Percentiles rank a stretch among this genome's conserved stretches.
Evolutionary conservation across 139 green algal species (phyloP).

Genomic region (Auxenochlorella pyrenoidosa): DNA sequence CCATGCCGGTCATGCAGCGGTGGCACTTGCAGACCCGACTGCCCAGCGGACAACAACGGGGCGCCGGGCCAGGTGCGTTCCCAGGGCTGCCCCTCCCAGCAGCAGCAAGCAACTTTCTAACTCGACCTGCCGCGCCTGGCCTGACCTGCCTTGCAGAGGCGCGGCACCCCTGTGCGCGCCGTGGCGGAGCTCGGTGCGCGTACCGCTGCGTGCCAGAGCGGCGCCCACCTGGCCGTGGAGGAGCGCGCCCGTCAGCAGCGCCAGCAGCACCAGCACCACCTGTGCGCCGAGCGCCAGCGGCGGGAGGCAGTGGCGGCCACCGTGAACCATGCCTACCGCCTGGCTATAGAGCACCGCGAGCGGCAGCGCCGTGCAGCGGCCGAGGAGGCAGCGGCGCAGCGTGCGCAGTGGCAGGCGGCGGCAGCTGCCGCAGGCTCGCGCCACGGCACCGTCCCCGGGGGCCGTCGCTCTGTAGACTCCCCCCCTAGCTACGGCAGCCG

Average conservation of each 20-base stretch:
- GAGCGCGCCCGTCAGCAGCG: background rate
- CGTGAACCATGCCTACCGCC: background rate
- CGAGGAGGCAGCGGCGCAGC: background rate
- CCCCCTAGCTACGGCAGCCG: background rate
- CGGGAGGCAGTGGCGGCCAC: background rate
- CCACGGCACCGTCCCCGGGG: background rate
- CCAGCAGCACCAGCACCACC: background rate
- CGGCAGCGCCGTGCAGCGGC: background rate
- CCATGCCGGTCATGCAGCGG: no score
- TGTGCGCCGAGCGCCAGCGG: background rate
- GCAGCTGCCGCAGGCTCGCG: background rate
- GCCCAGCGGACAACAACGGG: no score
- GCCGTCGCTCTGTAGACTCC: background rate
- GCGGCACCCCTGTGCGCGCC: background rate
- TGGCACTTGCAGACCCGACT: no score
- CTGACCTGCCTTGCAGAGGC: background rate
- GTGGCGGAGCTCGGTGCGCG: background rate
- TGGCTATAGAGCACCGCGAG: slow-evolving; percentile 1
- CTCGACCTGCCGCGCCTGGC: no score
- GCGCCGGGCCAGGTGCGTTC: no score
- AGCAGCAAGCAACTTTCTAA: no score
- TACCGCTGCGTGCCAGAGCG: background rate
- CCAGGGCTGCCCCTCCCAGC: no score
- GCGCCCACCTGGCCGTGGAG: background rate
- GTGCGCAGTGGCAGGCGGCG: background rate